phyloP scores from a whole-genome alignment of 2,329 filamentous ascomycete species.

The Beauveria sp. region DNA sequence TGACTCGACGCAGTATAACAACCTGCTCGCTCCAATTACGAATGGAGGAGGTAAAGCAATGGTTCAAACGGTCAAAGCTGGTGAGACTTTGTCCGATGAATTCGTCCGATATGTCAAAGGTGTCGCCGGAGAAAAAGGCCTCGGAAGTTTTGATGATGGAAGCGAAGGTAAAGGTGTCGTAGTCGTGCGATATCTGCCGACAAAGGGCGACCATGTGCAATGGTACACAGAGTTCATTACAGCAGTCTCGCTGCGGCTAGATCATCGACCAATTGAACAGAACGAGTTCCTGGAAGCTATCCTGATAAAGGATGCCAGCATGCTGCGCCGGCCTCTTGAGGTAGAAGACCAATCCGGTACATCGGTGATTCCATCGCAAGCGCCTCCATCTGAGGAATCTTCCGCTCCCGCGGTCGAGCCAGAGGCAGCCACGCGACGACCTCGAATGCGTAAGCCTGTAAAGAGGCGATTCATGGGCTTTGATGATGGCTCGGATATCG shows the following conservation, averaged over 20 bases:
- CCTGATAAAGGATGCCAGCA: conserved; percentile 66
- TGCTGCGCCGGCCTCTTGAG: conserved; percentile 61
- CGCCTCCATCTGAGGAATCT: not conserved
- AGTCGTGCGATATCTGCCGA: conserved; percentile 63
- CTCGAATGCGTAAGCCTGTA: conserved; percentile 32
- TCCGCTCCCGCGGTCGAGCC: conserved; percentile 10
- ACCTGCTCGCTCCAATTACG: conserved; percentile 65
- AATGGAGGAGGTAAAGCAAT: conserved; percentile 78
- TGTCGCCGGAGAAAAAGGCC: conserved; percentile 65
- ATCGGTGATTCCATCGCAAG: conserved; percentile 7
- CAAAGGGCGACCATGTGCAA: conserved; percentile 43
- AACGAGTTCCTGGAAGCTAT: conserved; percentile 90
- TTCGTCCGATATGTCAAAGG: conserved; percentile 71
- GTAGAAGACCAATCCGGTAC: conserved; percentile 27
- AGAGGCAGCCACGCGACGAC: conserved; percentile 18
- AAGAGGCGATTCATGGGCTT: conserved; percentile 67
- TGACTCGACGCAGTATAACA: conserved; percentile 66
- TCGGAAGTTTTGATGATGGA: conserved; percentile 56
- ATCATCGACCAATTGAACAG: conserved; percentile 79
- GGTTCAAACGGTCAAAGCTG: conserved; percentile 51
- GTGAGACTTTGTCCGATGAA: conserved; percentile 62
- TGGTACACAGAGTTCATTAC: conserved; percentile 68
- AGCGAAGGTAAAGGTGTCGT: conserved; percentile 65
- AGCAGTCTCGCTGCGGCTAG: conserved; percentile 61
- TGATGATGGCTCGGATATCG: conserved; percentile 38